A percentile compares a stretch with the other conserved stretches of the same genome.
Conservation (phyloP, 2,329 filamentous ascomycete species). For the Canariomyces notabilis region DNA sequence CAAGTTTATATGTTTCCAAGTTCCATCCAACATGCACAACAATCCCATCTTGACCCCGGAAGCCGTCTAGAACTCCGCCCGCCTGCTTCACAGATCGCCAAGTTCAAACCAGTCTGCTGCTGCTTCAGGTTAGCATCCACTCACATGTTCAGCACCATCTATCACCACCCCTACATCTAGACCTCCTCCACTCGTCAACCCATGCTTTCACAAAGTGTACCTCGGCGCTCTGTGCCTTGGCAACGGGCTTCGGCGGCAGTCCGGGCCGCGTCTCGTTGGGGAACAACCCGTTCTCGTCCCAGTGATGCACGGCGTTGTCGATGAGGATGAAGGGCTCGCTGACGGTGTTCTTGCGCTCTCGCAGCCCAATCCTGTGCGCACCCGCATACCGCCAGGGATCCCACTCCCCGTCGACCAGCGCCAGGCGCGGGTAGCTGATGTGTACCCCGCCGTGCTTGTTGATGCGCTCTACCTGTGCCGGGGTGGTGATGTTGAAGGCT, state of each 20-base stretch:
- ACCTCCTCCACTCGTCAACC: conserved; percentile 53
- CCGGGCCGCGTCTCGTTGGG: conserved; percentile 53
- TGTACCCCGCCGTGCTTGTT: conserved; percentile 73
- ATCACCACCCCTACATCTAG: conserved; percentile 9
- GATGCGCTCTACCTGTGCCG: conserved; percentile 59
- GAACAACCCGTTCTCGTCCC: conserved; percentile 69
- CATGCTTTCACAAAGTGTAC: conserved; percentile 61
- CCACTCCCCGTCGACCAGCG: conserved; percentile 69
- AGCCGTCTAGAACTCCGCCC: not conserved
- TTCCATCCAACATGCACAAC: not conserved
- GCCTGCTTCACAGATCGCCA: conserved; percentile 9
- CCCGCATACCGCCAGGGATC: conserved; percentile 78
- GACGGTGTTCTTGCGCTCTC: conserved; percentile 52
- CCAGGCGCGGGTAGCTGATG: conserved; percentile 70
- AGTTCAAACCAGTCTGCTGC: conserved; percentile 6
- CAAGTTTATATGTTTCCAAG: not conserved
- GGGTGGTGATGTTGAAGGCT: conserved; percentile 63
- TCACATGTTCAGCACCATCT: not conserved
- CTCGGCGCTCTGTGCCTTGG: conserved; percentile 53
- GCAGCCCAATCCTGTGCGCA: conserved; percentile 60
- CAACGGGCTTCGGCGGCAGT: conserved; percentile 55
- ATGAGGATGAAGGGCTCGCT: conserved; percentile 71
- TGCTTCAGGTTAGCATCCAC: conserved; percentile 12
- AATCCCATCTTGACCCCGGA: not conserved
- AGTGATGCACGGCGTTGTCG: conserved; percentile 71